These are phyloP conservation scores for Pleurotus ostreatus DNA, from an alignment of 768 basidiomycete species.

Conservation along the genomic window DNA sequence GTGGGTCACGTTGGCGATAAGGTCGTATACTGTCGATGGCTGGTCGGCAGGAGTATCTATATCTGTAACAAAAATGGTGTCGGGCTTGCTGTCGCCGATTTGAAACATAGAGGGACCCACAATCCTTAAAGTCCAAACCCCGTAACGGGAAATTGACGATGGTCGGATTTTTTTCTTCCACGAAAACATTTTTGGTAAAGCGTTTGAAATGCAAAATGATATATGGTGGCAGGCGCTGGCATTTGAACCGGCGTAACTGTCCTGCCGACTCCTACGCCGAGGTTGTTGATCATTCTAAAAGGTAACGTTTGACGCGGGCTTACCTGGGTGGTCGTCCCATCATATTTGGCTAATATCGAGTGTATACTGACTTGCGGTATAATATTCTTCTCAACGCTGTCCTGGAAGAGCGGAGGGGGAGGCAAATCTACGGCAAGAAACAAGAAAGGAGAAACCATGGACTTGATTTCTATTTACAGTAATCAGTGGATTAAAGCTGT, in stretches of 20 bases:
- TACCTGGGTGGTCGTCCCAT: constrained; percentile 87
- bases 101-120: constrained; percentile 47
- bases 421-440: constrained; percentile 96
- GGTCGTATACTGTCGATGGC: constrained; percentile 78
- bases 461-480: constrained; percentile 69
- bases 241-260: constrained; percentile 85
- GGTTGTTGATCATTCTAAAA: neutral
- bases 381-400: constrained; percentile 95
- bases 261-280: constrained; percentile 73
- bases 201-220: constrained; percentile 94
- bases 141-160: constrained; percentile 96
- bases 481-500: constrained; percentile 1
- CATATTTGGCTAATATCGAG: constrained; percentile 88
- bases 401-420: constrained; percentile 96
- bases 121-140: constrained; percentile 89
- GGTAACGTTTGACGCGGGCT: constrained; percentile 19
- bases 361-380: constrained; percentile 96
- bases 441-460: constrained; percentile 83
- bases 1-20: constrained; percentile 93
- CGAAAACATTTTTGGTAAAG: constrained; percentile 94
- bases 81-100: constrained; percentile 17
- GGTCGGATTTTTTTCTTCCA: constrained; percentile 98
- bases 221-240: constrained; percentile 85
- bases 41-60: constrained; percentile 64
- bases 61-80: constrained; percentile 43